Percentiles rank a stretch among this genome's conserved stretches.
These are phyloP conservation scores for Kodamaea sagamina DNA, from an alignment of 805 yeast genomes.

Conservation along the genomic window DNA sequence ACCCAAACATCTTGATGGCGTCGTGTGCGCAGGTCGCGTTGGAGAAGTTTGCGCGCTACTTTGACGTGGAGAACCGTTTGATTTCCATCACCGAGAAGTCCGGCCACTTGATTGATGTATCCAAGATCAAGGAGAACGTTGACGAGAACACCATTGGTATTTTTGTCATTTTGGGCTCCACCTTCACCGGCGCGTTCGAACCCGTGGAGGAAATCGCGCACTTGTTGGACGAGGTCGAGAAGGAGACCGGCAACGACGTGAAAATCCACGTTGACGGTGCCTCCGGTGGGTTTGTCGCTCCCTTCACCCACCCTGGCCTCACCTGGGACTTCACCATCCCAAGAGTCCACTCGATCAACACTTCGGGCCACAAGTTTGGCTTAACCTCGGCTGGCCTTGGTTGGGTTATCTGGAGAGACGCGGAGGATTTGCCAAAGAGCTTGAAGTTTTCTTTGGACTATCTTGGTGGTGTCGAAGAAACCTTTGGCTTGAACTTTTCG, in stretches of 20 bases:
- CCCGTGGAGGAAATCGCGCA: conserved; percentile 61
- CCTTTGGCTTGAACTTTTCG: conserved; percentile 83
- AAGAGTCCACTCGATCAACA: conserved; percentile 81
- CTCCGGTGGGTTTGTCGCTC: conserved; percentile 86
- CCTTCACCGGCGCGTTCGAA: conserved; percentile 92
- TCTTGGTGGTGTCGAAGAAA: conserved; percentile 86
- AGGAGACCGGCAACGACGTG: conserved; percentile 62
- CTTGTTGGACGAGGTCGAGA: conserved; percentile 70
- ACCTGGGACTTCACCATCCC: conserved; percentile 82
- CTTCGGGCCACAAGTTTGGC: conserved; percentile 94
- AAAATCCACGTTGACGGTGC: conserved; percentile 96
- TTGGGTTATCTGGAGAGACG: conserved; percentile 84
- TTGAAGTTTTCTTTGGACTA: conserved; percentile 78
- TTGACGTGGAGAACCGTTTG: conserved; percentile 84
- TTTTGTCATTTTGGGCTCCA: conserved; percentile 85
- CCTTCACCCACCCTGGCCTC: conserved; percentile 72
- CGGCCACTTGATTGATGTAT: conserved; percentile 64
- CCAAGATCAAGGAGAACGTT: conserved; percentile 58
- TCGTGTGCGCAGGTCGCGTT: conserved; percentile 91
- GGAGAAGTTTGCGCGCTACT: conserved; percentile 91
- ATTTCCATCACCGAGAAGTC: conserved; percentile 63
- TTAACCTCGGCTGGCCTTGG: conserved; percentile 89
- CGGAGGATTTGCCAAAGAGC: conserved; percentile 62
- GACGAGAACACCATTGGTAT: conserved; percentile 95
- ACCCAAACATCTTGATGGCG: conserved; percentile 90